Base-by-base conservation (phyloP, 345 rosid species). In the Luvunga scandens region DNA sequence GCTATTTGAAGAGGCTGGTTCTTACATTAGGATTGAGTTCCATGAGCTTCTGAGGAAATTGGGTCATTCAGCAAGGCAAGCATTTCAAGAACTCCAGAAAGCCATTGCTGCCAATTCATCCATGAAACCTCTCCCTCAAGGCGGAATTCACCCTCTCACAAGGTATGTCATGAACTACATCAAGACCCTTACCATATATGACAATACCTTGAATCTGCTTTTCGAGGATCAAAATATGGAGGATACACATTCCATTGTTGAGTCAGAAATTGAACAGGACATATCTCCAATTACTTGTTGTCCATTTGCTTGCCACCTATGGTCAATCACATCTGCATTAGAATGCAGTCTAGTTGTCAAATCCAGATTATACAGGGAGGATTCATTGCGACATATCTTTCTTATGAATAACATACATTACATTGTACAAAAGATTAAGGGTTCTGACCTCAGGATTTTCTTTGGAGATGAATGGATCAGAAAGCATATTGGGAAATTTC, bases 391-490 rank as follows among this genome's bases (percentile, higher is more conserved):
- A n/a, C 79, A 65, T 65, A 81, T 95, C 4, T 93, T 95, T 80
- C 14, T 90, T 73, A 86, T 91, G 81, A 95, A 95, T 81, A 95
- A 91, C 83, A 83, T 83, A 67, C 90, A 87, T 77, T 95, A 95
- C 87, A 82, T 90, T 88, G 94, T 91, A 45, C 88, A 91, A 72
- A 93, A 93, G 85, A 89, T 93, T 3, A 91, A 90, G 69, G 83
- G 76, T 76, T 91, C 94, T 0, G 89, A 91, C 64, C 94, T 95
- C 77, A 81, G 86, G 82, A 77, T 10, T 69, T 81, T 83, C 82
- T 90, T 95, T 45, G 98, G 95, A 80, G 97, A 95, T 65, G 93
- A 85, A 62, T 95, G 98, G 98, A 88, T 93, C 81, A 83, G 93
- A 31, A 91, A 86, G 82, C 93, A 89, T 67, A 89, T 73, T 0